phyloP scores from a whole-genome alignment of 202 grass and related monocot genomes.

The Digitaria exilis region DNA sequence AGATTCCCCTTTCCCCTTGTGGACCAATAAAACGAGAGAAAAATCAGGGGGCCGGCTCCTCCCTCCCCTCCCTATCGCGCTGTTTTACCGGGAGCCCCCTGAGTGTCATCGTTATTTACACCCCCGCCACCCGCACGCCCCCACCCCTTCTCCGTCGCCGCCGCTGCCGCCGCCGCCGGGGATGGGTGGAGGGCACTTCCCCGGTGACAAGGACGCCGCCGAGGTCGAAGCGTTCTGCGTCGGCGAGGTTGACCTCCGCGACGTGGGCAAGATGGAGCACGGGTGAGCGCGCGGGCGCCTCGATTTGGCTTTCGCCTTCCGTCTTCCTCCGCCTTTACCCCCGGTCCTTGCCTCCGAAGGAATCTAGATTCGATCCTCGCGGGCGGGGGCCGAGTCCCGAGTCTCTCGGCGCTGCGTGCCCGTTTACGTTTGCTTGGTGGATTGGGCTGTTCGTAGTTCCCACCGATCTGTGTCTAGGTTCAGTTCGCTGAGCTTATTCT shows the following conservation, averaged over 20 bases:
- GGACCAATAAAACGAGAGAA: slow-evolving; percentile 44
- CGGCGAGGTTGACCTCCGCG: slow-evolving; percentile 34
- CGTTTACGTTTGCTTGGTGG: not conserved
- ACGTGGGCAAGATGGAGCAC: slow-evolving; percentile 72
- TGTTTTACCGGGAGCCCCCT: slow-evolving; percentile 30
- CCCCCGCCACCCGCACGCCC: not conserved
- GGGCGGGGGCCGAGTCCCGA: not conserved
- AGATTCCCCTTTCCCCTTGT: not conserved
- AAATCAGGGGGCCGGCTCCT: not conserved
- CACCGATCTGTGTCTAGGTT: not conserved
- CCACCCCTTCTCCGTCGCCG: not conserved
- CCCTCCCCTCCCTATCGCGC: not conserved
- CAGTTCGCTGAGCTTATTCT: slow-evolving; percentile 15
- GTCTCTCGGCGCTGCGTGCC: not conserved
- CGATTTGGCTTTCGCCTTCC: no score
- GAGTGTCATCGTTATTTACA: not conserved
- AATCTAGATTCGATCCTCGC: slow-evolving; percentile 22
- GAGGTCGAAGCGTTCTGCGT: slow-evolving; percentile 9
- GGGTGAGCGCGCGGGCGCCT: slow-evolving; percentile 43
- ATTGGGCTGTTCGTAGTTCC: not conserved
- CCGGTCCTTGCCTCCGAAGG: not conserved
- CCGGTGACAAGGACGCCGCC: slow-evolving; percentile 26
- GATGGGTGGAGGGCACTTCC: slow-evolving; percentile 51
- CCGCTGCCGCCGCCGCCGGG: slow-evolving; percentile 27
- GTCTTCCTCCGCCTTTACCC: not conserved